Conservation (phyloP, 352 stramenopile genomes). For the Thraustochytrium sp. region DNA sequence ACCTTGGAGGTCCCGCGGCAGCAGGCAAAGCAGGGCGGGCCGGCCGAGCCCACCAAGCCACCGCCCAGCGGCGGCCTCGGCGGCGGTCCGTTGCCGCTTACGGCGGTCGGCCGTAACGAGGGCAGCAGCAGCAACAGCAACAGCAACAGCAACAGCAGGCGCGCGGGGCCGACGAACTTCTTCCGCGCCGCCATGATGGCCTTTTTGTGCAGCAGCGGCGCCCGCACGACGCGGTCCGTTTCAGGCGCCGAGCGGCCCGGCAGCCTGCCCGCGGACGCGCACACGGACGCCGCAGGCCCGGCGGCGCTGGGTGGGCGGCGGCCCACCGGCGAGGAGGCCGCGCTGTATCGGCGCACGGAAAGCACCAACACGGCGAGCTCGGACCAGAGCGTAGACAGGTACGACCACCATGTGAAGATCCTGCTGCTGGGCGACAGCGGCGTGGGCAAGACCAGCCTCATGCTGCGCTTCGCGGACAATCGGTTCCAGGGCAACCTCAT, state of each 20-base stretch:
- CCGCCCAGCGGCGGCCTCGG: too few species aligned
- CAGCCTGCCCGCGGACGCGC: too few species aligned
- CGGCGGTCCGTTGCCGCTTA: too few species aligned
- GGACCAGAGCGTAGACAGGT: not conserved
- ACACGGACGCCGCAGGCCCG: not conserved
- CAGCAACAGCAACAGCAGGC: not conserved
- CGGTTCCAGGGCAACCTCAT: constrained; percentile 80
- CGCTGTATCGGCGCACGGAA: not conserved
- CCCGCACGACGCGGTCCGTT: too few species aligned
- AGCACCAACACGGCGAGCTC: not conserved
- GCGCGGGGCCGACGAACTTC: not conserved
- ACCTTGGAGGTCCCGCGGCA: too few species aligned
- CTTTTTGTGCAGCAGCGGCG: too few species aligned
- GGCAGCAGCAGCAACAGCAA: too few species aligned
- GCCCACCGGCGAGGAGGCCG: not conserved
- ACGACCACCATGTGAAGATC: constrained; percentile 63
- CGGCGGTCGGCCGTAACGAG: too few species aligned
- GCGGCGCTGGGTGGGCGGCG: not conserved
- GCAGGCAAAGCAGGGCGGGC: too few species aligned
- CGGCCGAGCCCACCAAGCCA: too few species aligned
- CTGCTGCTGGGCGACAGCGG: constrained; percentile 79
- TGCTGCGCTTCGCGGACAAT: constrained; percentile 83
- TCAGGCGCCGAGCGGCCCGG: too few species aligned
- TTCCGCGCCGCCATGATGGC: not conserved
- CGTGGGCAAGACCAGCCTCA: constrained; percentile 84